Evolutionary conservation across 2,329 filamentous ascomycete species (phyloP), one percentile per base, ranked within the genome.

Genomic region (Botrytis paeoniae): DNA sequence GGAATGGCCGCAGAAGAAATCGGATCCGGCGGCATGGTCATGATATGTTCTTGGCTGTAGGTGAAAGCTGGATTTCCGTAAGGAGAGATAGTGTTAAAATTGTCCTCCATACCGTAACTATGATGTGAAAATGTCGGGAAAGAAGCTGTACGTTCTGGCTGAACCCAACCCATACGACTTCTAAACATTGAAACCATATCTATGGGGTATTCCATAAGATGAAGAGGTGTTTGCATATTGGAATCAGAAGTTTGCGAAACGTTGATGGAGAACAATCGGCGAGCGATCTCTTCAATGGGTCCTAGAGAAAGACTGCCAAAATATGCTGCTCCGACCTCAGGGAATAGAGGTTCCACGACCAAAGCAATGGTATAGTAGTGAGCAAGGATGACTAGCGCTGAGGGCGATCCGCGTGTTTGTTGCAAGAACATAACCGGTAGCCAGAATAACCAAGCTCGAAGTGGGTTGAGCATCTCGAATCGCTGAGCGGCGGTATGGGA

Each of bases 361-460:
- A 98, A 86, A 5, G 94, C 94, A 29, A 94, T 90, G 0, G 93
- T 95, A 83, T 97, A 98, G 82, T 97, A 94, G 80, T 98, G 93
- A 18, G 76, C 74, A 71, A 98, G 90, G 75, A 97, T 91, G 70
- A 97, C 86, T 77, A 98, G 86, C 1, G 94, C 92, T 74, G 89
- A 93, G 37, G 93, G 88, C 76, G 95, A 94, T 51, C 89, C 89
- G 69, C 91, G 89, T 64, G 91, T 92, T 76, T 91, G 89, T 80
- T 95, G 92, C 39, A 98, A 87, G 78, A 95, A 92, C 77, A 91
- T 90, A 48, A 97, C 91, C 0, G 96, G 96, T 72, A 97, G 89
- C 94, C 95, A 98, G 83, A 98, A 97, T 25, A 98, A 88, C 94
- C 95, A 98, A 78, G 93, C 93, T 72, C 95, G 89, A 74, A 99